Conservation (phyloP, 345 rosid species). For the Nephelium lappaceum region DNA sequence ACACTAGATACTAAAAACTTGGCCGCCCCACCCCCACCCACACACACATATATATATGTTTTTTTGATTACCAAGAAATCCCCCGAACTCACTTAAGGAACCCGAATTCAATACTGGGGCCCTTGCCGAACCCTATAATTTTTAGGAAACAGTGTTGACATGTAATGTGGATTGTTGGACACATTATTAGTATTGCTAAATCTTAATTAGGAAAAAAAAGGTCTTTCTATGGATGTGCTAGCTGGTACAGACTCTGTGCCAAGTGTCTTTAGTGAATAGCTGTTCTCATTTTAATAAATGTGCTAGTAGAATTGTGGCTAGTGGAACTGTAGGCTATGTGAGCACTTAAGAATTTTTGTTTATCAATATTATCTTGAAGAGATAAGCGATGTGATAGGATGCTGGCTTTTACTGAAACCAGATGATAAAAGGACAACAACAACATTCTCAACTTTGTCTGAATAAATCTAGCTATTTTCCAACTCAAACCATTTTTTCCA, state of each 20-base stretch:
- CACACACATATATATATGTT: no score
- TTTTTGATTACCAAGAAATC: no score
- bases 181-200: no score
- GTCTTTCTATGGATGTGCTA: not conserved
- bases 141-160: no score
- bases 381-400: not conserved
- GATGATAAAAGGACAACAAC: not conserved
- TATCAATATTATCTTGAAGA: not conserved
- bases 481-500: not conserved
- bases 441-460: not conserved
- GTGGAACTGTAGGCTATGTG: conserved; percentile 6
- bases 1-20: no score
- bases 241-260: not conserved
- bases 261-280: no score
- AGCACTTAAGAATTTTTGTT: not conserved
- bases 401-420: not conserved
- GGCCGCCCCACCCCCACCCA: no score
- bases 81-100: no score
- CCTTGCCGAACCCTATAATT: no score
- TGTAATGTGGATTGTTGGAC: no score
- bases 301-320: not conserved
- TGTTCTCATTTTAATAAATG: not conserved
- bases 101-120: no score
- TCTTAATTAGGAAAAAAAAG: not conserved
- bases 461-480: not conserved